Percentiles rank a stretch among this genome's conserved stretches.
Conservation (phyloP, 768 basidiomycete species). For the Hygrocybe punicea region DNA sequence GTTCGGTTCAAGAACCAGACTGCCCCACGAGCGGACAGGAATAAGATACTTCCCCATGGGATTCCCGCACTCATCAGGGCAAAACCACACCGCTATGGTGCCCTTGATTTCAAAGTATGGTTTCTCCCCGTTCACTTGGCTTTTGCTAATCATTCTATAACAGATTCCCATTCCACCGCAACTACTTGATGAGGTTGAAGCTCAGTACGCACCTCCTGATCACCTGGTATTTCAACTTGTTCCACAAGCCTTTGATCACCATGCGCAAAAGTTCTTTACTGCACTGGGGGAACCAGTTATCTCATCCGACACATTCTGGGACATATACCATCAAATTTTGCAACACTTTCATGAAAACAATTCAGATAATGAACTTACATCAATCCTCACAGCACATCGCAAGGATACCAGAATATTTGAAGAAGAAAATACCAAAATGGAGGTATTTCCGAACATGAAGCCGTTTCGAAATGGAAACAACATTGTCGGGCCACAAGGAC, state of each 20-base stretch:
- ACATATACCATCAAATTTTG: conserved; percentile 9
- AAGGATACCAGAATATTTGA: not conserved
- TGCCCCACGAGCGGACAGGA: conserved; percentile 18
- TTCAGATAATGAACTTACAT: not conserved
- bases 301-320: conserved; percentile 14
- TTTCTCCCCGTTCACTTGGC: not conserved
- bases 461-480: no score
- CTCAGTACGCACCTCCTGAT: conserved; percentile 16
- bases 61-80: conserved; percentile 27
- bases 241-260: conserved; percentile 13
- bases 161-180: conserved; percentile 17
- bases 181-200: conserved; percentile 12
- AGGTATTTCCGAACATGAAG: no score
- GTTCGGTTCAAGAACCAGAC: conserved; percentile 17
- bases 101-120: conserved; percentile 33
- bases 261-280: conserved; percentile 11
- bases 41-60: conserved; percentile 38
- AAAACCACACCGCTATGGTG: conserved; percentile 23
- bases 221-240: conserved; percentile 19
- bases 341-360: not conserved
- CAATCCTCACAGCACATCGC: not conserved
- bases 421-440: not conserved
- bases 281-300: conserved; percentile 11
- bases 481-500: no score
- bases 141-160: not conserved